Base-by-base conservation (phyloP, 2,329 filamentous ascomycete species). In the Colletotrichum navitas region DNA sequence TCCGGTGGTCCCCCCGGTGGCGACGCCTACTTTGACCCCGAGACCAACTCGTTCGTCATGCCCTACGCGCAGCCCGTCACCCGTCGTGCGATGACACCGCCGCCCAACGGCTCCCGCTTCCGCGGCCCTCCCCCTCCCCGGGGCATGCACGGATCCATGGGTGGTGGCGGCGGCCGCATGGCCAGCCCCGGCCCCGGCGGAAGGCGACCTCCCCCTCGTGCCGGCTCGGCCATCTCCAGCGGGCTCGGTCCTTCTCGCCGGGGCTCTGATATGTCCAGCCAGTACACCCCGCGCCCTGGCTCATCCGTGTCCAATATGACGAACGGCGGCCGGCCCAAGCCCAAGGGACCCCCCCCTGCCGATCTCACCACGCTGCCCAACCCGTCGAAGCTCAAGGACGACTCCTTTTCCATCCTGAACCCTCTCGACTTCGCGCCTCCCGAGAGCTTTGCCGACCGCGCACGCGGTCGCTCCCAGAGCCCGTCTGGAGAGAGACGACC, bases 51-150 rank as follows among this genome's bases (percentile, higher is more conserved):
- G 26, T 95, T 94, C 77, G 89, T 94, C 70, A 91, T 92, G 87
- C 90, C 95, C 2, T 98, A 93, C 76, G 93, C 95, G 14, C 90
- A 98, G 81, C 94, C 94, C 14, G 89, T 97, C 21, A 91, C 90
- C 74, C 93, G 95, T 76, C 93, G 95, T 77, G 95, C 95, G 63
- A 98, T 98, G 95, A 98, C 95, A 26, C 95, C 95, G 63, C 95
- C 95, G 24, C 95, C 95, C 1, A 85, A 85, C 61, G 85, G 85
- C 58, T 78, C 84, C 62, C 81, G 86, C 58, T 82, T 84, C 78
- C 82, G 83, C 4, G 80, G 80, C 32, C 80, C 81, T 56, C 78
- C 80, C 73, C 81, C 79, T 60, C 83, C 82, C 49, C 83, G 83
- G 11, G 81, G 79, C 63, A 79, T 79, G 73, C 81, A 85, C 67